These are phyloP conservation scores for Mycena galopus DNA, from an alignment of 768 basidiomycete species.

Conservation along the genomic window DNA sequence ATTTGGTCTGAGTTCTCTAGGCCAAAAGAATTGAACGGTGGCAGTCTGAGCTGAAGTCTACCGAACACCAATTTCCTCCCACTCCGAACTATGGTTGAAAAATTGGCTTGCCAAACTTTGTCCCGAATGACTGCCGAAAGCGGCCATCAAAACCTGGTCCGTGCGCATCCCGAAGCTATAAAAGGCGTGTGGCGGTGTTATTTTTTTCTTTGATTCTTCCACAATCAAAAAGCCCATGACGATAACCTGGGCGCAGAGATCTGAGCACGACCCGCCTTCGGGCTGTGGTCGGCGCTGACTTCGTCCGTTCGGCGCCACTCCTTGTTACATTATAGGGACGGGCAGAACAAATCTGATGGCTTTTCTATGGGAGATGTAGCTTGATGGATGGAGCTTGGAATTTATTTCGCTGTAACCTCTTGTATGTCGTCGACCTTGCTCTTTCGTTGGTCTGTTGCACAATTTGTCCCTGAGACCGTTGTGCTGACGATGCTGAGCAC, in stretches of 20 bases:
- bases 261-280: slow-evolving; percentile 62
- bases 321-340: slow-evolving; percentile 77
- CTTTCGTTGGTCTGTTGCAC: too few relatives aligned
- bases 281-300: slow-evolving; percentile 65
- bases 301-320: slow-evolving; percentile 75
- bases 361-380: slow-evolving; percentile 39
- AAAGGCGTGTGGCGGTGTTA: not conserved
- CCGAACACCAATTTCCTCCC: not conserved
- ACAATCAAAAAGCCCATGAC: slow-evolving; percentile 64
- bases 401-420: too few relatives aligned
- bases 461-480: too few relatives aligned
- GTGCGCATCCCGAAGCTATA: slow-evolving; percentile 27
- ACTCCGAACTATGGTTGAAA: not conserved
- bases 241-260: slow-evolving; percentile 70
- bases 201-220: slow-evolving; percentile 55
- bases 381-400: not conserved
- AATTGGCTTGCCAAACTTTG: too few relatives aligned
- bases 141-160: slow-evolving; percentile 15
- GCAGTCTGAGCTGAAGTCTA: not conserved
- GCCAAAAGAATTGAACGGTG: too few relatives aligned
- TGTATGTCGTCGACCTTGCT: too few relatives aligned
- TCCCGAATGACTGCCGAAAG: not conserved
- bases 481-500: too few relatives aligned
- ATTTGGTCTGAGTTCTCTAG: too few relatives aligned
- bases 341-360: slow-evolving; percentile 68